Evolutionary conservation across 1,284 basidiomycete genomes (phyloP), one percentile per base, ranked within the genome.

Genomic region (Malassezia sp.): DNA sequence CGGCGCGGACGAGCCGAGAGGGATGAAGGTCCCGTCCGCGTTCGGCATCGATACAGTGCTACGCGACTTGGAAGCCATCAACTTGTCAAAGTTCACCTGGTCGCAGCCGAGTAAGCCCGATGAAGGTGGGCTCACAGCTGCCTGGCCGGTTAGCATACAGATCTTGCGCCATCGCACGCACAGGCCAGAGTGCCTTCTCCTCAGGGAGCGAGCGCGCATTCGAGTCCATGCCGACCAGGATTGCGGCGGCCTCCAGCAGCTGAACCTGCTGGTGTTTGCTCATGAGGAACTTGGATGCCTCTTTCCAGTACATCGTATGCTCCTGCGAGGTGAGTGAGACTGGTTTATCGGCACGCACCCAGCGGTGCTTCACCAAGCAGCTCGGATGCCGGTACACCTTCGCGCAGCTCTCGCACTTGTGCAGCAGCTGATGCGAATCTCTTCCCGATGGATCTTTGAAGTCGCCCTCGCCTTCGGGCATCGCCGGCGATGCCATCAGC

Each of bases 261-360:
- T 96, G 91, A 1, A 97, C 91, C 66, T 96, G 91, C 68, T 96
- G 90, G 70, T 97, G 91, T 74, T 96, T 97, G 73, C 82, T 85
- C 60, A 95, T 77, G 45, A 90, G 80, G 63, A 91, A 83, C 72
- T 91, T 90, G 59, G 84, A 87, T 0, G 88, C 86, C 72, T 90
- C 87, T 40, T 85, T 84, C 91, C 91, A 97, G 69, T 95, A 89
- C 28, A 86, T 85, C 22, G 84, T 87, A 66, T 96, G 89, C 70
- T 96, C 90, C 45, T 48, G 28, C 4, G 5, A 4, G n/a, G 32
- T 11, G 24, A 21, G 9, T n/a, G n/a, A n/a, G n/a, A n/a, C n/a
- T n/a, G n/a, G n/a, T 11, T 4, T 39, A 3, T 18, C 4, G 23
- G 35, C 7, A 41, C 44, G 5, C 23, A 39, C 44, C 89, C 89